A percentile compares a stretch with the other conserved stretches of the same genome.
Conservation (phyloP, 1,284 basidiomycete species). For the Cutaneotrichosporon sp. region DNA sequence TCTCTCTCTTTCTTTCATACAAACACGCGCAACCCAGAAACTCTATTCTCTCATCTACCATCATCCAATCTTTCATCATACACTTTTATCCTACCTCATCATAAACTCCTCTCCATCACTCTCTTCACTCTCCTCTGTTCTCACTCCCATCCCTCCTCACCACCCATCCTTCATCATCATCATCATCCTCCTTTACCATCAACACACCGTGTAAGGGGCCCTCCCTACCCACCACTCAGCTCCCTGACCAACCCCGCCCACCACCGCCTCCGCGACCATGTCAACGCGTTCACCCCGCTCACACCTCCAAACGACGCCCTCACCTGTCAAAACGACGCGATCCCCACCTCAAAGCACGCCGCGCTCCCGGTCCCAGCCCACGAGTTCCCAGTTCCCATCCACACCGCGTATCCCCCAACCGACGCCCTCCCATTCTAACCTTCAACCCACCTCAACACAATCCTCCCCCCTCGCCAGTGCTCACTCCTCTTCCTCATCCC, state of each 20-base stretch:
- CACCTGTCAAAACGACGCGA: too few species aligned
- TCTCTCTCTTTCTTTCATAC: not conserved
- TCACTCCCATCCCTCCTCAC: not conserved
- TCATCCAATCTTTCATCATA: not conserved
- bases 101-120: not conserved
- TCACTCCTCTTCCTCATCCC: not conserved
- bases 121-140: too few species aligned
- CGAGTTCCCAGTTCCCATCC: not conserved
- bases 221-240: too few species aligned
- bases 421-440: not conserved
- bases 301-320: too few species aligned
- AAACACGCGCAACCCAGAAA: constrained; percentile 2
- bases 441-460: too few species aligned
- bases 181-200: not conserved
- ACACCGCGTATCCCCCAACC: not conserved
- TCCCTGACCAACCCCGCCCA: not conserved
- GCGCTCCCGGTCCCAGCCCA: not conserved
- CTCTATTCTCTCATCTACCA: not conserved
- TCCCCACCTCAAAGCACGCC: too few species aligned
- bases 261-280: not conserved
- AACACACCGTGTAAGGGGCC: too few species aligned
- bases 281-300: too few species aligned
- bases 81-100: not conserved
- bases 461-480: not conserved
- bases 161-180: not conserved